These are phyloP conservation scores for Psilocybe cyanescens DNA, from an alignment of 768 basidiomycete species.

Conservation along the genomic window DNA sequence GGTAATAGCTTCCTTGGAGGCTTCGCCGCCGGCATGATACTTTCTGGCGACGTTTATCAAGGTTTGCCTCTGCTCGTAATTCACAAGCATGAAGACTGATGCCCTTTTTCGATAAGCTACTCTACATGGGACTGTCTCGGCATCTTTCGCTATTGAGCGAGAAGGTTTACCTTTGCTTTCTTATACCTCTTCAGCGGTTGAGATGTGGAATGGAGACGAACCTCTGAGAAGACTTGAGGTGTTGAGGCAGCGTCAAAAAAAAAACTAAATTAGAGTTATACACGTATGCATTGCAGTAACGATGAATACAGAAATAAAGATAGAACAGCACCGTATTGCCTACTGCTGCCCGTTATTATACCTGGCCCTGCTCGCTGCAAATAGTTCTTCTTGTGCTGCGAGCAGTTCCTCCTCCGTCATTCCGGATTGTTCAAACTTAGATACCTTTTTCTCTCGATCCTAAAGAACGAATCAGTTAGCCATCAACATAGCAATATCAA, in stretches of 20 bases:
- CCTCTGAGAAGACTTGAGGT: constrained; percentile 60
- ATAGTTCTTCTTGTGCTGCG: constrained; percentile 87
- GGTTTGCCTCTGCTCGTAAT: constrained; percentile 44
- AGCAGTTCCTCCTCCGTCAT: constrained; percentile 90
- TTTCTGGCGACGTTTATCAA: constrained; percentile 64
- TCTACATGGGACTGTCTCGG: constrained; percentile 78
- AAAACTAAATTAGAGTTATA: constrained; percentile 39
- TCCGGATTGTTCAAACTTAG: constrained; percentile 86
- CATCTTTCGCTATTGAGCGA: constrained; percentile 86
- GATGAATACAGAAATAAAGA: constrained; percentile 29
- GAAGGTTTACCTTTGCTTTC: constrained; percentile 67
- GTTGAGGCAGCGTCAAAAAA: constrained; percentile 46
- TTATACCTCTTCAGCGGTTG: constrained; percentile 25
- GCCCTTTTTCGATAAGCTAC: constrained; percentile 47
- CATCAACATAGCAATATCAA: constrained; percentile 5
- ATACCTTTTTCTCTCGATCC: constrained; percentile 92
- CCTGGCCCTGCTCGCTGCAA: constrained; percentile 88
- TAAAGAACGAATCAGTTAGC: constrained; percentile 32
- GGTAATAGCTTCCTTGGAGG: constrained; percentile 91
- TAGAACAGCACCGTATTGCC: constrained; percentile 17
- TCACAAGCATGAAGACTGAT: constrained; percentile 2
- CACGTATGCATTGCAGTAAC: constrained; percentile 33
- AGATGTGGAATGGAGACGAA: constrained; percentile 74
- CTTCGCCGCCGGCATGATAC: constrained; percentile 70
- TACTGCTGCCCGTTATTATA: constrained; percentile 34